phyloP scores from a whole-genome alignment of 169 alveolate genomes.

The Cyclospora cayetanensis region DNA sequence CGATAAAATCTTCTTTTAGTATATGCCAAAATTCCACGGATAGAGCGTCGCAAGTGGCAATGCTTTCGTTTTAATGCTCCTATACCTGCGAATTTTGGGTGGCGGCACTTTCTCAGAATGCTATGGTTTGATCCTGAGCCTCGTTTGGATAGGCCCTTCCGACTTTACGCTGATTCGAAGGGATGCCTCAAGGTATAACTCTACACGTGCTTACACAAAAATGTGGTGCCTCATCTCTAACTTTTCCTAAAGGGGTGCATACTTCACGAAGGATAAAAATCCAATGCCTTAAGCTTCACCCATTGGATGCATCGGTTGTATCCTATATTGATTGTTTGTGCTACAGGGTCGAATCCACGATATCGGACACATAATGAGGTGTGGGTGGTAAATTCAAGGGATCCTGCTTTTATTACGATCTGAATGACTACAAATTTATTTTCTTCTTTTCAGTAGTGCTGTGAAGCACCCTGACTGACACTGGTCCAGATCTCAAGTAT shows the following conservation, averaged over 20 bases:
- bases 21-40: not conserved
- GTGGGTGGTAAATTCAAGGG: constrained; percentile 63
- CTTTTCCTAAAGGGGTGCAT: not conserved
- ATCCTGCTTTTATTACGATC: too few species aligned
- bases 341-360: constrained; percentile 66
- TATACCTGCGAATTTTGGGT: too few species aligned
- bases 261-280: too few species aligned
- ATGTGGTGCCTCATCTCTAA: not conserved
- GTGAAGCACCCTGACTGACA: too few species aligned
- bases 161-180: constrained; percentile 73
- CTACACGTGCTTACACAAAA: not conserved
- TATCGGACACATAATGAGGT: constrained; percentile 68
- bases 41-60: not conserved
- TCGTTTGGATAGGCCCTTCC: constrained; percentile 71
- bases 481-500: too few species aligned
- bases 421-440: too few species aligned
- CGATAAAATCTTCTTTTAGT: too few species aligned
- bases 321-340: not conserved
- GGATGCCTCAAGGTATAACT: constrained; percentile 68
- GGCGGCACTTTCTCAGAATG: constrained; percentile 65
- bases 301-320: not conserved
- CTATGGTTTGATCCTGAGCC: constrained; percentile 77
- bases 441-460: too few species aligned
- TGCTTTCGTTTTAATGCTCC: too few species aligned
- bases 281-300: not conserved